A percentile compares a stretch with the other conserved stretches of the same genome.
phyloP scores from a whole-genome alignment of 345 rosid species.

The Populus alba region DNA sequence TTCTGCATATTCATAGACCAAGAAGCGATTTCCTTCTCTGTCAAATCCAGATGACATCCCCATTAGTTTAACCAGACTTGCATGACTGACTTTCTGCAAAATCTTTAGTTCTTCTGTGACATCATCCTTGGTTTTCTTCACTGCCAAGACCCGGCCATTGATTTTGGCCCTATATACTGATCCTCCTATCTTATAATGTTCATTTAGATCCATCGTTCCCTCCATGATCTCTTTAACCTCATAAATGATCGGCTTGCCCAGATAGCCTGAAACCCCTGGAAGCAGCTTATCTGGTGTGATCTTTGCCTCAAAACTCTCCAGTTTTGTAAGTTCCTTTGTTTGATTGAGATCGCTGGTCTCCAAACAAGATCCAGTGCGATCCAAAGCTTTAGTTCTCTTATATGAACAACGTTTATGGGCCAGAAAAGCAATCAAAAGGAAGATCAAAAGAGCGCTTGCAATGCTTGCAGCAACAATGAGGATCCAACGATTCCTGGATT shows the following conservation, averaged over 20 bases:
- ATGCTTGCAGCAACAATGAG: conserved; percentile 18
- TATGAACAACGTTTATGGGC: neutral
- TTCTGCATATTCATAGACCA: conserved; percentile 63
- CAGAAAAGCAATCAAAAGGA: conserved; percentile 25
- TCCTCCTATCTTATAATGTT: conserved; percentile 43
- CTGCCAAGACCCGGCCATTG: conserved; percentile 44
- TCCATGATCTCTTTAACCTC: conserved; percentile 39
- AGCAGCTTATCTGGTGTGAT: conserved; percentile 43
- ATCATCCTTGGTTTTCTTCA: conserved; percentile 46
- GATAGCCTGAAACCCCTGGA: conserved; percentile 51
- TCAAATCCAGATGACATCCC: conserved; percentile 45
- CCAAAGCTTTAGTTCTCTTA: conserved; percentile 26
- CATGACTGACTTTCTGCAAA: conserved; percentile 55
- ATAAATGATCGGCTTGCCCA: conserved; percentile 48
- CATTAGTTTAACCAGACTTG: conserved; percentile 55
- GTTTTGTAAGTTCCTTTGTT: conserved; percentile 21
- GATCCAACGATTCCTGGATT: conserved; percentile 20
- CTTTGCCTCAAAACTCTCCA: conserved; percentile 30
- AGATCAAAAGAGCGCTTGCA: conserved; percentile 24
- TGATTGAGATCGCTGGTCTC: conserved; percentile 44
- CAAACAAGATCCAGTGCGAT: conserved; percentile 26
- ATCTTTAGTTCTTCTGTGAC: conserved; percentile 49
- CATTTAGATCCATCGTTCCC: conserved; percentile 45
- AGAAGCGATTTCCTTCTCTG: conserved; percentile 36
- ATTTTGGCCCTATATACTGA: conserved; percentile 50